Percentiles rank a stretch among this genome's conserved stretches.
These are phyloP conservation scores for Saccharomycopsis fodiens DNA, from an alignment of 805 yeast genomes.

Conservation along the genomic window DNA sequence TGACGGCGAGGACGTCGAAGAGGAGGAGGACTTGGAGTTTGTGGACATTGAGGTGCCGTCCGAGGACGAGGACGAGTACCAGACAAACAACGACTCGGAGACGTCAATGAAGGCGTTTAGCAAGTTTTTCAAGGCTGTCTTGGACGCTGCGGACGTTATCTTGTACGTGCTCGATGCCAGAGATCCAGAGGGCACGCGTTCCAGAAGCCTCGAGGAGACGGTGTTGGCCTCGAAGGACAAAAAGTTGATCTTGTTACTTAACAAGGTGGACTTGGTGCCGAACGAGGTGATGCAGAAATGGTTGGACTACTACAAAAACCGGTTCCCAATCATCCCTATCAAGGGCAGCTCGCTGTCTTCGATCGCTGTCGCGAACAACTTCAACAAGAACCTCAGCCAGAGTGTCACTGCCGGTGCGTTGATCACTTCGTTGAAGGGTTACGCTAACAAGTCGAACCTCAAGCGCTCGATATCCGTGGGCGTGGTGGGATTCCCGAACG, in stretches of 20 bases:
- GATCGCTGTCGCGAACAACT: conserved; percentile 30
- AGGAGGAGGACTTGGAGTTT: conserved; percentile 39
- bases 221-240: conserved; percentile 65
- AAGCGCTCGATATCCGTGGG: conserved; percentile 90
- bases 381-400: conserved; percentile 67
- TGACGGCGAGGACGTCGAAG: conserved; percentile 44
- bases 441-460: conserved; percentile 73
- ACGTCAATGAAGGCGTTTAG: conserved; percentile 87
- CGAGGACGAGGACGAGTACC: conserved; percentile 32
- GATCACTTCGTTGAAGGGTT: conserved; percentile 75
- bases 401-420: conserved; percentile 66
- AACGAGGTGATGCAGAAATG: conserved; percentile 75
- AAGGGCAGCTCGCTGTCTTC: conserved; percentile 70
- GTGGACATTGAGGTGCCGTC: conserved; percentile 31
- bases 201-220: conserved; percentile 84
- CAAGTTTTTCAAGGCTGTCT: conserved; percentile 87
- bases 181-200: conserved; percentile 93
- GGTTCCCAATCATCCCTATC: conserved; percentile 89
- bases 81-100: conserved; percentile 42
- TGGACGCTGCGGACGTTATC: conserved; percentile 85
- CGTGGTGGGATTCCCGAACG: conserved; percentile 95
- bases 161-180: conserved; percentile 95
- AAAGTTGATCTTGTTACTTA: conserved; percentile 76
- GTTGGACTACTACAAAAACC: conserved; percentile 68
- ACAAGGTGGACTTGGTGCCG: conserved; percentile 91